A percentile compares a stretch with the other conserved stretches of the same genome.
These are phyloP conservation scores for Boeremia exigua DNA, from an alignment of 2,329 filamentous ascomycete species.

Conservation along the genomic window DNA sequence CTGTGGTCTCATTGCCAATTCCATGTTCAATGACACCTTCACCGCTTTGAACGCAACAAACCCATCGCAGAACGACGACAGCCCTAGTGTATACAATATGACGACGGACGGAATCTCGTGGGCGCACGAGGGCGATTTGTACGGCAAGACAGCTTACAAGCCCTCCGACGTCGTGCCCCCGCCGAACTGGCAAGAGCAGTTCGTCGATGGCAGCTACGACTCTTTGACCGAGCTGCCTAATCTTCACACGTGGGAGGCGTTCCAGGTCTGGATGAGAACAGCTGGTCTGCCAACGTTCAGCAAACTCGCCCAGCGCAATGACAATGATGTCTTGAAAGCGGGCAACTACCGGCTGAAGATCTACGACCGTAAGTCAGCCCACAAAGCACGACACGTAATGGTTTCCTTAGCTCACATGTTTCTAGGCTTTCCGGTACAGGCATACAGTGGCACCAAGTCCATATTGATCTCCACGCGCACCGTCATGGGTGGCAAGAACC, in stretches of 20 bases:
- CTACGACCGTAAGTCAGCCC: constrained; percentile 70
- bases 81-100: constrained; percentile 71
- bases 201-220: constrained; percentile 71
- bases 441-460: constrained; percentile 87
- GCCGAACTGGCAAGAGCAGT: constrained; percentile 80
- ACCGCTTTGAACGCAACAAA: constrained; percentile 68
- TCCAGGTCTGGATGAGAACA: constrained; percentile 99
- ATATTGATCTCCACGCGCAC: constrained; percentile 88
- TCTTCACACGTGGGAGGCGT: constrained; percentile 76
- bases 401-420: constrained; percentile 27
- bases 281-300: constrained; percentile 92
- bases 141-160: constrained; percentile 72
- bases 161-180: constrained; percentile 74
- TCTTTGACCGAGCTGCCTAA: constrained; percentile 68
- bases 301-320: constrained; percentile 88
- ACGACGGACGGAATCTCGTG: constrained; percentile 81
- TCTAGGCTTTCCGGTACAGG: constrained; percentile 77
- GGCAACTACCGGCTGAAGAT: constrained; percentile 82
- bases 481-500: constrained; percentile 92
- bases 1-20: constrained; percentile 95
- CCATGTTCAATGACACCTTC: constrained; percentile 94
- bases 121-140: constrained; percentile 81
- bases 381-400: background rate
- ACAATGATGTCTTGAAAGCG: constrained; percentile 67
- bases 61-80: constrained; percentile 46